Conservation (phyloP, 208 protist genomes). For the Lotmaria passim region DNA sequence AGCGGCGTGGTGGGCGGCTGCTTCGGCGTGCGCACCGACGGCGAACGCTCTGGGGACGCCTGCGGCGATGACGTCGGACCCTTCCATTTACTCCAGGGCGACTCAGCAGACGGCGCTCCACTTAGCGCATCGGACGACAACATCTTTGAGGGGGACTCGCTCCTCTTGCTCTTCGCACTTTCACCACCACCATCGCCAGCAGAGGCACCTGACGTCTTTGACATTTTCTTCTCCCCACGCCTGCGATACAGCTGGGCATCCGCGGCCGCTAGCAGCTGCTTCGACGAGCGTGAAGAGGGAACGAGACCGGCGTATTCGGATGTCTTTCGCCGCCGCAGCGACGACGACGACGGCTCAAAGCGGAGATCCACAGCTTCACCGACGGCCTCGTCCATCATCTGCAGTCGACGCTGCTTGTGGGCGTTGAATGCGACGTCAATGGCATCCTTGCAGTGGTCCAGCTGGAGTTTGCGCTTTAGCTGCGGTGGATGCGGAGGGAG, state of each 20-base stretch:
- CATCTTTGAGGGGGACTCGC: too few species aligned
- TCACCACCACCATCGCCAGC: too few species aligned
- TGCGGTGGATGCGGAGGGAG: background rate
- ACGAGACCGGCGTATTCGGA: slow-evolving; percentile 15
- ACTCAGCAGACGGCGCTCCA: too few species aligned
- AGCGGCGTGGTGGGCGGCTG: background rate
- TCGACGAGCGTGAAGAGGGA: slow-evolving; percentile 19
- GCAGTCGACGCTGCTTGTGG: slow-evolving; percentile 11
- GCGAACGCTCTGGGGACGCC: background rate
- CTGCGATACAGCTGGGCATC: slow-evolving; percentile 19
- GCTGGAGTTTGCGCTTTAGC: slow-evolving; percentile 1
- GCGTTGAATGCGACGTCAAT: background rate
- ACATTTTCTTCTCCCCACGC: background rate
- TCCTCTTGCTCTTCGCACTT: too few species aligned
- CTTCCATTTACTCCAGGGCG: too few species aligned
- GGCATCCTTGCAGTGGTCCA: background rate
- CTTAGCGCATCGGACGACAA: too few species aligned
- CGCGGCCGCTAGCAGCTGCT: slow-evolving; percentile 4
- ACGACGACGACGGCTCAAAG: background rate
- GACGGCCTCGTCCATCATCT: background rate
- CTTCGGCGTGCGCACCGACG: background rate
- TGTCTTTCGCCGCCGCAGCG: background rate
- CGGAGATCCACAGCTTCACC: background rate
- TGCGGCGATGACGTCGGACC: too few species aligned
- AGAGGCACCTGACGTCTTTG: too few species aligned